Conservation (phyloP, 306 rosid species). For the Pueraria montana region DNA sequence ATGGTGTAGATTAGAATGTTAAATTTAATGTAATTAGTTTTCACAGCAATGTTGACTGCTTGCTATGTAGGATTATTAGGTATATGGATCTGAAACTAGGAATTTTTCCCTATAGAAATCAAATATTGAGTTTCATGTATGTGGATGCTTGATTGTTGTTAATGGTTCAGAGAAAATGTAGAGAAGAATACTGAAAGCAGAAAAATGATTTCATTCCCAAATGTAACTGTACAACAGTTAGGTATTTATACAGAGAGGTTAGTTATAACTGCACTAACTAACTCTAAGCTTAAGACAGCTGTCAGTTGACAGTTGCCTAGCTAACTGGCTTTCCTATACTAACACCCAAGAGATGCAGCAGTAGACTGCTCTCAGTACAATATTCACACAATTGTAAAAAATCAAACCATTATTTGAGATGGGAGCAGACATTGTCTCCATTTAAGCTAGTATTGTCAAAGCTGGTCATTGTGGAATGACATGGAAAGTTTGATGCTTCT, state of each 20-base stretch:
- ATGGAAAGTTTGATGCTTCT: constrained; percentile 23
- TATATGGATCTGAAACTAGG: neutral
- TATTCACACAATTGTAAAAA: neutral
- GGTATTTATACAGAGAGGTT: too few relatives aligned
- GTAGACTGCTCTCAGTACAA: too few relatives aligned
- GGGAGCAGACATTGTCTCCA: neutral
- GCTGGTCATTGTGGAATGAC: neutral
- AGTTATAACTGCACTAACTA: too few relatives aligned
- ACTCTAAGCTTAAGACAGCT: too few relatives aligned
- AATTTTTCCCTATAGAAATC: neutral
- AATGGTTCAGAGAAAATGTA: too few relatives aligned
- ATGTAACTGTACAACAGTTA: too few relatives aligned
- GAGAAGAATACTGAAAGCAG: too few relatives aligned
- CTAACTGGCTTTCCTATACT: too few relatives aligned
- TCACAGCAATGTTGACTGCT: neutral
- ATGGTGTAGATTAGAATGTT: neutral
- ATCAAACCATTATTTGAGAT: constrained; percentile 7
- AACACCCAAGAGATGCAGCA: too few relatives aligned
- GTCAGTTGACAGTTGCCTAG: too few relatives aligned
- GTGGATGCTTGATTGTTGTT: neutral
- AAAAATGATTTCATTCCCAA: too few relatives aligned
- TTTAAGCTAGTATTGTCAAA: neutral
- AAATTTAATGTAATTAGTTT: neutral
- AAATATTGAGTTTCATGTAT: constrained; percentile 15
- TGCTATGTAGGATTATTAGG: neutral